Percentiles rank a stretch among this genome's conserved stretches.
Conservation (phyloP, 2,329 filamentous ascomycete species). For the Fusarium kyushuense region DNA sequence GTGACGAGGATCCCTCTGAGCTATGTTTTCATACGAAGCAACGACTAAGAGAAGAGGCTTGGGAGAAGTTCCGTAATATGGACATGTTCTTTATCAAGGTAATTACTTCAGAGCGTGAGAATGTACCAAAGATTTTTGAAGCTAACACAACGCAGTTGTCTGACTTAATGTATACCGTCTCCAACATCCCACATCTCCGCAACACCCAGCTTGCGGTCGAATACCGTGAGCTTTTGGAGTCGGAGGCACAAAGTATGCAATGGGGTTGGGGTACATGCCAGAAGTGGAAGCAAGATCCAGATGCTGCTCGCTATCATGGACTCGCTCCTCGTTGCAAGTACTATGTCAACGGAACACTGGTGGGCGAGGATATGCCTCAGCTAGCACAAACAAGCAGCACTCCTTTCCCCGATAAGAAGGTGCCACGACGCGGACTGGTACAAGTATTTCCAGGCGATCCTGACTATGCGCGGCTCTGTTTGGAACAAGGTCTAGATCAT, state of each 20-base stretch:
- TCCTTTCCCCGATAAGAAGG: conserved; percentile 66
- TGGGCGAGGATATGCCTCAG: conserved; percentile 64
- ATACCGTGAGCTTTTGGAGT: conserved; percentile 70
- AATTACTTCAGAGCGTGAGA: conserved; percentile 57
- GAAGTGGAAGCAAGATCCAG: conserved; percentile 72
- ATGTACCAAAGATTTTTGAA: background rate
- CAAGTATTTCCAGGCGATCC: conserved; percentile 67
- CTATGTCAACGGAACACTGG: conserved; percentile 67
- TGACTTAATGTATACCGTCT: conserved; percentile 70
- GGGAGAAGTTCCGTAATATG: conserved; percentile 66
- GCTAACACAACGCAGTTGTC: conserved; percentile 60
- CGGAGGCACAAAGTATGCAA: conserved; percentile 58
- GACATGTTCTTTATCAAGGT: conserved; percentile 78
- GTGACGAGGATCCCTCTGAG: conserved; percentile 57
- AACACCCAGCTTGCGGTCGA: conserved; percentile 67
- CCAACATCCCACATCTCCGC: conserved; percentile 69
- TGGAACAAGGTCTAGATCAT: conserved; percentile 69
- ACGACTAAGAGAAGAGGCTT: conserved; percentile 62
- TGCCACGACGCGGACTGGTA: conserved; percentile 66
- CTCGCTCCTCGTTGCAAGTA: conserved; percentile 70
- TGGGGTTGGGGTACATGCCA: conserved; percentile 58
- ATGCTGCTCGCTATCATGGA: conserved; percentile 61
- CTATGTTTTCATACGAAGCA: conserved; percentile 60
- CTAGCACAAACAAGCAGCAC: conserved; percentile 62
- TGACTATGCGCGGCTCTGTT: conserved; percentile 66